phyloP scores from a whole-genome alignment of 2,329 filamentous ascomycete genomes.

The Volutella citrinella region DNA sequence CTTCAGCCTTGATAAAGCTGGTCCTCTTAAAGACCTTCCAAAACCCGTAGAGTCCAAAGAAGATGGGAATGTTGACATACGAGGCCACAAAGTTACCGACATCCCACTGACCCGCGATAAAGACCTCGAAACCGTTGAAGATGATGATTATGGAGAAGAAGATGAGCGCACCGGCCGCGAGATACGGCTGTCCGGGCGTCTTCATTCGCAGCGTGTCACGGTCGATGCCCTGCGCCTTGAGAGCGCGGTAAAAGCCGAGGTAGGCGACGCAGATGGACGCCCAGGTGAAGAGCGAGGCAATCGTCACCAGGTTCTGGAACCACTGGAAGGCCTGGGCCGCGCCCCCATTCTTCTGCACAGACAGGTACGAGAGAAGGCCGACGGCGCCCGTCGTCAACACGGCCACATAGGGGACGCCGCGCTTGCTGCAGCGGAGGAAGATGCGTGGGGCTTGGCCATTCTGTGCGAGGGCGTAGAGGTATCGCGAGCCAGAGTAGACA shows the following conservation, averaged over 20 bases:
- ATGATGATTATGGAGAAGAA: conserved; percentile 61
- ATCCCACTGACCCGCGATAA: conserved; percentile 64
- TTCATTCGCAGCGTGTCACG: conserved; percentile 51
- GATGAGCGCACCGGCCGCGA: conserved; percentile 57
- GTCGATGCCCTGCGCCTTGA: conserved; percentile 51
- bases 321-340: conserved; percentile 66
- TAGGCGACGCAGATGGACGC: conserved; percentile 57
- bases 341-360: conserved; percentile 50
- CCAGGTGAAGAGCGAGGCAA: conserved; percentile 60
- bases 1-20: conserved; percentile 2
- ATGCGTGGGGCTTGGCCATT: conserved; percentile 63
- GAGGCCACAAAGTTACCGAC: conserved; percentile 60
- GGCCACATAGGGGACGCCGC: conserved; percentile 57
- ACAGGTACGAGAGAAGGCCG: conserved; percentile 68
- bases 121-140: conserved; percentile 74
- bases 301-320: conserved; percentile 69
- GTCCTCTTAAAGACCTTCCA: conserved; percentile 6
- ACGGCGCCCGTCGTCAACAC: conserved; percentile 55
- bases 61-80: conserved; percentile 63
- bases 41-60: too few species aligned
- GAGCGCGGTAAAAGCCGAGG: conserved; percentile 49
- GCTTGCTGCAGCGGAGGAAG: conserved; percentile 58
- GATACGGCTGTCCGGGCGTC: conserved; percentile 58
- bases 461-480: conserved; percentile 66
- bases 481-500: conserved; percentile 66